Conservation (phyloP, 306 rosid genomes). For the Begonia fuchsioides region DNA sequence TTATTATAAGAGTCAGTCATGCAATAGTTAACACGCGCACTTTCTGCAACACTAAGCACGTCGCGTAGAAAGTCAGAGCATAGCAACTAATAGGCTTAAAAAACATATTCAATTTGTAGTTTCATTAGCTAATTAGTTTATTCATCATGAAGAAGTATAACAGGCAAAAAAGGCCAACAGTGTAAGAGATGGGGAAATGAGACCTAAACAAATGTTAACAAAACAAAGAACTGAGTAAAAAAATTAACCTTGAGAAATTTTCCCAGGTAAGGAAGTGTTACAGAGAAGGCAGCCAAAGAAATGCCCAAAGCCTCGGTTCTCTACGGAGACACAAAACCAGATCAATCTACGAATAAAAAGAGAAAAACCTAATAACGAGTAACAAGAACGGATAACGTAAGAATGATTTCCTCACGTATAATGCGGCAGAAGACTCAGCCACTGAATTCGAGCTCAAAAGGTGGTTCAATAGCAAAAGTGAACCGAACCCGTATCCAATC, state of each 20-base stretch:
- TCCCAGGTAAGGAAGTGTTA: slow-evolving; percentile 61
- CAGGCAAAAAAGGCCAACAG: too few species aligned
- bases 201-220: neutral
- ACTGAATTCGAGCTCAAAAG: slow-evolving; percentile 47
- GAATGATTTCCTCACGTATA: slow-evolving; percentile 31
- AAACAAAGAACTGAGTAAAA: neutral
- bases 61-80: too few species aligned
- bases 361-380: neutral
- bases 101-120: too few species aligned
- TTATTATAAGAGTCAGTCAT: too few species aligned
- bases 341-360: slow-evolving; percentile 2
- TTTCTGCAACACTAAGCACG: too few species aligned
- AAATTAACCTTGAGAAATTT: slow-evolving; percentile 77
- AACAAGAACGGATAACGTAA: neutral
- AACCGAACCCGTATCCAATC: slow-evolving; percentile 88
- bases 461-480: slow-evolving; percentile 62
- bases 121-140: too few species aligned
- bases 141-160: too few species aligned
- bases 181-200: neutral
- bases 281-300: slow-evolving; percentile 69
- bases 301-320: slow-evolving; percentile 71
- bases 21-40: too few species aligned
- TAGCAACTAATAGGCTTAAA: too few species aligned
- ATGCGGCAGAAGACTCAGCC: slow-evolving; percentile 30
- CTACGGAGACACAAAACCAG: slow-evolving; percentile 18